Evolutionary conservation across 2,329 filamentous ascomycete genomes (phyloP).

Genomic region (Mollisiaceae sp.): DNA sequence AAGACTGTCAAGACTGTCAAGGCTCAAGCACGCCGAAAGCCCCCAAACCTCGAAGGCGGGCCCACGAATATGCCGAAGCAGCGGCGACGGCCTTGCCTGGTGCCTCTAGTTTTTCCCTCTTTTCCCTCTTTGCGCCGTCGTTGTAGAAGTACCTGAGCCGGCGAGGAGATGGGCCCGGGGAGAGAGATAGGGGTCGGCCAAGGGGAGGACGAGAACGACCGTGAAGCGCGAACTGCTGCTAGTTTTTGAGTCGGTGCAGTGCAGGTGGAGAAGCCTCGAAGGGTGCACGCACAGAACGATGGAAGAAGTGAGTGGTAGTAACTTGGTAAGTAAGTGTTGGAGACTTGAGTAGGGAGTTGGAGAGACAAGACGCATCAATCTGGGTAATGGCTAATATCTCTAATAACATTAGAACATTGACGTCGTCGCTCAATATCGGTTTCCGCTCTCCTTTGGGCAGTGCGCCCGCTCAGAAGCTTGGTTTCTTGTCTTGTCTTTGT

Average conservation of each 20-base stretch:
- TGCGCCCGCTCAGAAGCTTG: constrained; percentile 9
- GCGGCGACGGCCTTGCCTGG: background rate
- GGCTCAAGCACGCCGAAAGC: constrained; percentile 1
- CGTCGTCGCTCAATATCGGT: constrained; percentile 23
- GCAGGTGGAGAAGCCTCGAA: background rate
- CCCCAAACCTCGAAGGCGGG: background rate
- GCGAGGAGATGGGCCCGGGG: background rate
- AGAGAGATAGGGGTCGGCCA: background rate
- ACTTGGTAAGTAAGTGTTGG: too few species aligned
- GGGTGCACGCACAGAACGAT: background rate
- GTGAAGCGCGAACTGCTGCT: background rate
- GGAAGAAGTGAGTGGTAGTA: background rate
- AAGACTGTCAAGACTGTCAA: background rate
- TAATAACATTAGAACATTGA: constrained; percentile 19
- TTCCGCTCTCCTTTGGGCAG: background rate
- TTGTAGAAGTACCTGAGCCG: background rate
- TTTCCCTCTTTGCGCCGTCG: background rate
- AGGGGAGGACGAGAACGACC: background rate
- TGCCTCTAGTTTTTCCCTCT: background rate
- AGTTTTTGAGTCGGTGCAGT: background rate
- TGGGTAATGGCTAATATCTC: background rate
- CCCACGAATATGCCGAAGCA: constrained; percentile 3
- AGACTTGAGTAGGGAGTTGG: background rate
- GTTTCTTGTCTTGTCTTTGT: background rate
- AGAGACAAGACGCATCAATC: background rate